phyloP scores from a whole-genome alignment of 495 filamentous ascomycete species.

The Bryoglossum gracile region DNA sequence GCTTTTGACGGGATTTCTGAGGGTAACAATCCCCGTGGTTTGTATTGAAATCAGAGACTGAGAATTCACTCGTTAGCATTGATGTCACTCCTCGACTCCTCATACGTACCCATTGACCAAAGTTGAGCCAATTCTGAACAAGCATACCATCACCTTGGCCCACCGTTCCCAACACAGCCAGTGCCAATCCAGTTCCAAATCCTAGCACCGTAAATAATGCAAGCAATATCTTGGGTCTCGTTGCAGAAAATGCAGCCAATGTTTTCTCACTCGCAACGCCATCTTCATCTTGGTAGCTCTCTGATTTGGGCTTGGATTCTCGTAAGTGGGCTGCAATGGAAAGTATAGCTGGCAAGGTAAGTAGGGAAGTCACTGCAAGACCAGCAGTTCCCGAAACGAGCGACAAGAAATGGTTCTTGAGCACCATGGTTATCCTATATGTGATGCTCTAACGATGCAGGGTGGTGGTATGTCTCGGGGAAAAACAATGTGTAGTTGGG shows the following conservation, averaged over 20 bases:
- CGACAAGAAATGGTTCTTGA: slow-evolving; percentile 13
- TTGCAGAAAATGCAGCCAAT: slow-evolving; percentile 43
- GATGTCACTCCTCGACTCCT: background rate
- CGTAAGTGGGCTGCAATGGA: slow-evolving; percentile 17
- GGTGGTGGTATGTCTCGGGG: background rate
- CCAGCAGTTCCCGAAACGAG: slow-evolving; percentile 12
- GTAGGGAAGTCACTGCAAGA: slow-evolving; percentile 3
- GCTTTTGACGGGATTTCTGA: slow-evolving; percentile 36
- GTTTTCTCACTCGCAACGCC: slow-evolving; percentile 52
- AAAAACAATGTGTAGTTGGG: too few relatives aligned
- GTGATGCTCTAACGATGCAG: too few relatives aligned
- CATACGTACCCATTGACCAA: slow-evolving; percentile 23
- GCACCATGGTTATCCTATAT: slow-evolving; percentile 19
- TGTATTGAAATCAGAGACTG: slow-evolving; percentile 38
- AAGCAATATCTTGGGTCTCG: slow-evolving; percentile 39
- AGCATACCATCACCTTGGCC: slow-evolving; percentile 10
- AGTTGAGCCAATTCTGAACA: slow-evolving; percentile 22
- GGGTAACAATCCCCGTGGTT: slow-evolving; percentile 34
- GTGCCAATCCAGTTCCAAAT: slow-evolving; percentile 13
- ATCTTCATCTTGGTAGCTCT: slow-evolving; percentile 56
- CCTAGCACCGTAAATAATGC: slow-evolving; percentile 39
- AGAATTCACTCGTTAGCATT: slow-evolving; percentile 4
- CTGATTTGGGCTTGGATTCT: slow-evolving; percentile 9
- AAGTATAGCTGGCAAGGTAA: slow-evolving; percentile 13
- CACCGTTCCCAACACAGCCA: slow-evolving; percentile 18